phyloP scores from a whole-genome alignment of 2,329 filamentous ascomycete genomes.

The Graphilbum sp. region DNA sequence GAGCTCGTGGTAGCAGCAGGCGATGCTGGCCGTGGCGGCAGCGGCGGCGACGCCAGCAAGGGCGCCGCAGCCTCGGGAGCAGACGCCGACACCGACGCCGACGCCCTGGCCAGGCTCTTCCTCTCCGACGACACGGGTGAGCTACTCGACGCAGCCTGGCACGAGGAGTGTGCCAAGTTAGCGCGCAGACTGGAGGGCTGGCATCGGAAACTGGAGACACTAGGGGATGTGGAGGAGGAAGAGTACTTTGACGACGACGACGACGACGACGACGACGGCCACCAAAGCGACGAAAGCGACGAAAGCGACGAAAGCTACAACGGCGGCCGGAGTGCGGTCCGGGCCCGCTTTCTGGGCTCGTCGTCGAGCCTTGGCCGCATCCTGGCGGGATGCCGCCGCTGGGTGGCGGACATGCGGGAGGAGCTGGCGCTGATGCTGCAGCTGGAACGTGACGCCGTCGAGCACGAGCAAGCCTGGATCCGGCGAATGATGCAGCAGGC shows the following conservation, averaged over 20 bases:
- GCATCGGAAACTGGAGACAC: constrained; percentile 6
- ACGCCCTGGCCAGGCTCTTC: not conserved
- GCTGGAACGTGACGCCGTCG: constrained; percentile 40
- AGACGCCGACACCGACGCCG: constrained; percentile 17
- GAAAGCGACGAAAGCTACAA: too few relatives aligned
- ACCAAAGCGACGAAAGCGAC: too few relatives aligned
- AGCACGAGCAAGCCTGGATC: constrained; percentile 43
- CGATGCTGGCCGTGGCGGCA: too few relatives aligned
- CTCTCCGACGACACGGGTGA: not conserved
- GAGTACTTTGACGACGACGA: not conserved
- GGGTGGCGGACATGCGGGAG: constrained; percentile 43
- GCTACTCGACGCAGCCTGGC: constrained; percentile 38
- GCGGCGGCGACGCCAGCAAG: too few relatives aligned
- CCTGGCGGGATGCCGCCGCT: constrained; percentile 26
- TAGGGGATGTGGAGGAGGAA: not conserved
- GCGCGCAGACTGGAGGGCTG: constrained; percentile 32
- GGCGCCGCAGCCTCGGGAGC: too few relatives aligned
- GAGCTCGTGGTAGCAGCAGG: too few relatives aligned
- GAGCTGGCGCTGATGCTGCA: constrained; percentile 46
- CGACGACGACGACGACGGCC: not conserved
- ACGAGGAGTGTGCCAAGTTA: constrained; percentile 36
- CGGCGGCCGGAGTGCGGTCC: too few relatives aligned
- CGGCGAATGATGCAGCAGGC: constrained; percentile 30
- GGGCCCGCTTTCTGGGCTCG: too few relatives aligned
- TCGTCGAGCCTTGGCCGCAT: constrained; percentile 28